Evolutionary conservation across 176 grass and related monocot species (phyloP), one percentile per base, ranked within the genome.

Genomic region (Oryza meridionalis): DNA sequence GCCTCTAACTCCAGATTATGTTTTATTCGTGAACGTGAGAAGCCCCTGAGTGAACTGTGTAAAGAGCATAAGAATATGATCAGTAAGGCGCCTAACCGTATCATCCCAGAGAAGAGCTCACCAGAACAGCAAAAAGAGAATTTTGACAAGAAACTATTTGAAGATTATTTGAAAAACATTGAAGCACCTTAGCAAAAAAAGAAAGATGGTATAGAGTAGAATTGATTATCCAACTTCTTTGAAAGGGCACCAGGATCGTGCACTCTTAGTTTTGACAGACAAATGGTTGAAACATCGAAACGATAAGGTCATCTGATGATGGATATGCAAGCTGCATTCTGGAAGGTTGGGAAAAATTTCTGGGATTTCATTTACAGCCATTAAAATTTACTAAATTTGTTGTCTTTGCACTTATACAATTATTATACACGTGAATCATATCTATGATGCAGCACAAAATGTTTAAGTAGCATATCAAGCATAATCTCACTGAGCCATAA

Each of bases 161-260:
- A 77, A 75, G 69, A 72, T 82, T 76, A 77, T 69, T n/a, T 58
- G 45, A 22, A 77, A 84, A 58, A 29, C 2, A 77, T 76, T 40
- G 21, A 69, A 42, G 32, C 5, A 10, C 66, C 10, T 68, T 69
- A 67, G 68, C 19, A 13, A 9, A 13, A 75, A 49, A 84, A 75
- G 3, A 31, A 31, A 4, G 12, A 27, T 43, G 50, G 19, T 19
- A 38, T 11, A 49, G 1, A 58, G 50, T 58, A 58, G 17, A 58
- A 21, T 68, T 84, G 21, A 24, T 24, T 84, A 27, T 75, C 14
- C 26, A 65, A 19, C 1, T 15, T 38, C 21, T 33, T 46, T 14
- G 13, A 69, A 19, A 40, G 29, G 45, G 25, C 14, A 69, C 2
- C 22, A 68, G 15, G 45, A 4, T 8, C 25, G 7, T 63, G 13